Base-by-base conservation (phyloP, 768 basidiomycete species). In the Boletales sp. region DNA sequence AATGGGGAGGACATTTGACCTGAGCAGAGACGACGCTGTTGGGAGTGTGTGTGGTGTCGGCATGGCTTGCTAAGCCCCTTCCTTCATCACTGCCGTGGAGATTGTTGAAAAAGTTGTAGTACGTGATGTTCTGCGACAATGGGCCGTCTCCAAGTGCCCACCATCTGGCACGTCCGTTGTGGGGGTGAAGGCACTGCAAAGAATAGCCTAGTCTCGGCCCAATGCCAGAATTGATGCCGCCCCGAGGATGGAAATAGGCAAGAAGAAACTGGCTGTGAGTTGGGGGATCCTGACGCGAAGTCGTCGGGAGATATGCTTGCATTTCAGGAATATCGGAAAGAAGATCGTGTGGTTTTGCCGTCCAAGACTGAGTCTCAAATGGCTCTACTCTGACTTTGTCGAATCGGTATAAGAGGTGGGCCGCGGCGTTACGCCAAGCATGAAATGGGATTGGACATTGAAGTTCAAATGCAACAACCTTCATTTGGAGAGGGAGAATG, bases 11-110 rank as follows among this genome's bases (percentile, higher is more conserved):
- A 46, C 74, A 77, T 10, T 63, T 51, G 0, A 59, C 55, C 53
- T 79, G 78, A n/a, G 59, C 51, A 12, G 71, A 67, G n/a, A 79
- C 57, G 33, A 72, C 62, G 11, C 61, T 46, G 41, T 80, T 80
- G 10, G 72, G 58, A 0, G 70, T 68, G 39, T 75, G 69, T 14
- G 50, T 57, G 3, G 73, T 74, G 0, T 44, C 48, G 12, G 74
- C 51, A 8, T 70, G 67, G 49, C 59, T 67, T 4, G 6, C 7
- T 34, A 34, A 5, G 33, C 14, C 14, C 11, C 11, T 14, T 12
- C 12, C 33, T 14, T 5, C 21, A 25, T 5, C 5, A 12, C 14
- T 11, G 11, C 4, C 5, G 21, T 2, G 11, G 33, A 14, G 11
- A 44, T 71, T 63, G 21, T 14, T 11, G 9, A 41, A 41, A 41